Evolutionary conservation across 495 filamentous ascomycete genomes (phyloP), one percentile per base, ranked within the genome.

Genomic region (Venustampulla echinocandica): DNA sequence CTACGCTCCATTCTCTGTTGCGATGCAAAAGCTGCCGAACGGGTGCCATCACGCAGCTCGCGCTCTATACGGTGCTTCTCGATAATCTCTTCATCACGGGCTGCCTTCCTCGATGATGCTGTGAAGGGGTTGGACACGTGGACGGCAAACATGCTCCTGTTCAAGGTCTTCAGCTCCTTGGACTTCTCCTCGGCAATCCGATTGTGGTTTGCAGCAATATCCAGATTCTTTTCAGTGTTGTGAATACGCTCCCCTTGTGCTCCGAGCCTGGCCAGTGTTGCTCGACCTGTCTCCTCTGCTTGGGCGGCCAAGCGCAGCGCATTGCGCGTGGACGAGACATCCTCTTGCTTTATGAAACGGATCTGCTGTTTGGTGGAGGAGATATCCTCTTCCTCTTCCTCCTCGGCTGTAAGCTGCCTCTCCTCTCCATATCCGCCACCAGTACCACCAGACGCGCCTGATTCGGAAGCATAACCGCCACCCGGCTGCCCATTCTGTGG

Each of bases 81-180:
- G 34, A 87, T 52, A 27, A 82, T 67, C 35, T 71, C 65, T 34
- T 74, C 65, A 47, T 90, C 84, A 34, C 74, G 70, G 30, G 77
- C 76, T 17, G 71, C 68, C 3, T 67, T 70, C 17, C 79, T 73
- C 38, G 67, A 67, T 15, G 70, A 67, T 28, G 68, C 69, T 2
- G 80, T 86, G 52, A 88, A 84, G 0, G 84, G 84, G 53, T 89
- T 90, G 14, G 68, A 71, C 11, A 87, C 76, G 49, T 87, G 81
- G 15, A 87, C 71, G 1, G 82, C 81, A 50, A 92, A 90, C 87
- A 93, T 90, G 64, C 77, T 83, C 53, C 80, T 73, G 56, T 90
- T 94, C 6, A 82, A 66, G 0, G 71, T 80, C 64, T 86, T 87
- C 11, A 94, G 63, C 52, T 93, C 86, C 34, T 70, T 71, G 2